Conservation (phyloP, 345 rosid species). For the Syzygium grande region DNA sequence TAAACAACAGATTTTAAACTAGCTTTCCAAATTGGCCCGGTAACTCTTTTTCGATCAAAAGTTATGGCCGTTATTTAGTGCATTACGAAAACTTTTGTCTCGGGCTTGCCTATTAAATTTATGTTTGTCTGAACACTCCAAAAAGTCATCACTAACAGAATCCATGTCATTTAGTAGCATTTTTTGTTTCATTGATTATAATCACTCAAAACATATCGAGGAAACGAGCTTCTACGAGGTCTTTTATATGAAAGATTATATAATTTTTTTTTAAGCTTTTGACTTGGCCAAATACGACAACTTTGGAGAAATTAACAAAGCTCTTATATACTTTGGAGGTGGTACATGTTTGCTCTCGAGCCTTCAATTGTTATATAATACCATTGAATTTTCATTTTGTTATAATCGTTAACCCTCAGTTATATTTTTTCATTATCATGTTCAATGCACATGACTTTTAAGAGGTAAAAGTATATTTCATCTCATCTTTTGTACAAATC, state of each 20-base stretch:
- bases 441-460: not conserved
- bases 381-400: not conserved
- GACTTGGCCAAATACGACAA: too few relatives aligned
- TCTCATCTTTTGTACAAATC: not conserved
- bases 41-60: not conserved
- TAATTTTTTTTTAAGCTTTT: too few relatives aligned
- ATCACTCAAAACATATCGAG: not conserved
- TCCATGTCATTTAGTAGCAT: not conserved
- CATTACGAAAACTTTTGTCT: not conserved
- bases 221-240: not conserved
- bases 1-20: not conserved
- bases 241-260: too few relatives aligned
- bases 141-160: not conserved
- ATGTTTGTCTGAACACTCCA: not conserved
- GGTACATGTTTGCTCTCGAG: too few relatives aligned
- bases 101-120: not conserved
- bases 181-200: not conserved
- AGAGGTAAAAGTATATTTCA: not conserved
- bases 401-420: not conserved
- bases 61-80: not conserved
- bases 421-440: not conserved
- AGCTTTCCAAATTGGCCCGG: not conserved
- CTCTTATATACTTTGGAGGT: too few relatives aligned
- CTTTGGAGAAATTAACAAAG: too few relatives aligned
- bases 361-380: too few relatives aligned